Evolutionary conservation across 2,329 filamentous ascomycete species (phyloP), one percentile per base, ranked within the genome.

Genomic region (Epichloe sibirici): DNA sequence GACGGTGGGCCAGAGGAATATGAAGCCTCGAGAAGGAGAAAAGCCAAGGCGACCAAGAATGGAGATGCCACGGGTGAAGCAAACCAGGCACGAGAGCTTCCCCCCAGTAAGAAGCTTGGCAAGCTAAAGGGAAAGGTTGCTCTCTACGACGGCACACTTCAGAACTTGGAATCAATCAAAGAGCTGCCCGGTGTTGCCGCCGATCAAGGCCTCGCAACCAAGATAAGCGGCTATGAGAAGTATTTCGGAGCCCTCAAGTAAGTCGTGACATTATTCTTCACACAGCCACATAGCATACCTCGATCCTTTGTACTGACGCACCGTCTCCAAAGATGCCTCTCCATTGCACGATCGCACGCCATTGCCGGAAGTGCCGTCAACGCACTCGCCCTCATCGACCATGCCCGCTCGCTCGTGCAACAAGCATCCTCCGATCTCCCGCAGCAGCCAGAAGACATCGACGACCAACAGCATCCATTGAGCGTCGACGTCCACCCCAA

Each of bases 211-310:
- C 86, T 98, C 58, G 75, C 90, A 4, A 71, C 77, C 45, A 88
- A 93, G 65, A 73, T 98, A n/a, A 81, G 88, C 52, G 82, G 82
- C 37, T 91, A 88, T 59, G 76, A 79, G 38, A 75, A 79, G 55
- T 97, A 97, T 69, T 98, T 97, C 71, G 81, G 84, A 56, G 87
- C 93, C 9, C 74, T 97, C 52, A 95, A 91, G 84, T 90, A 74
- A 65, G 79, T 69, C 42, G 8, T 35, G n/a, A 5, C 13, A 12
- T 35, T 50, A 7, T 15, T 12, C 37, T 21, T 23, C 40, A 7
- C 17, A 12, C 3, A n/a, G 5, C 38, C 8, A 34, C 11, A 5
- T 15, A 34, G 37, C 23, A 34, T 42, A 11, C 5, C 13, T 8
- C 44, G 6, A 35, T 43, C 3, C 15, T 40, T 38, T 21, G 2